Conservation (phyloP, 306 rosid species). For the Cajanus cajan region DNA sequence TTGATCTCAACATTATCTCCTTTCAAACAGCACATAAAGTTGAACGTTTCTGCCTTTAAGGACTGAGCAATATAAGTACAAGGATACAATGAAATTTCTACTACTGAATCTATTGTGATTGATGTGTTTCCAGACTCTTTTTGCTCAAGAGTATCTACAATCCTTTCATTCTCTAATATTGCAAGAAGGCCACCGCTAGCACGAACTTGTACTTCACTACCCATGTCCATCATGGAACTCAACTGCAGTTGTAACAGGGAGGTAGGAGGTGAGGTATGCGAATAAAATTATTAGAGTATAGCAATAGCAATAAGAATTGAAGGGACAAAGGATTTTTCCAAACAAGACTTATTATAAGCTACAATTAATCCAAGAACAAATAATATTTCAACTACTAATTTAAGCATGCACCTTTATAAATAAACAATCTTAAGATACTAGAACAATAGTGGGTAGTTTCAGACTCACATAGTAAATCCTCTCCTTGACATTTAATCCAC, state of each 20-base stretch:
- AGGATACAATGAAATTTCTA: slow-evolving; percentile 89
- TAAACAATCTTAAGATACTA: slow-evolving; percentile 11
- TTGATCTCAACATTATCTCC: slow-evolving; percentile 8
- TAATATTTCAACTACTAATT: neutral
- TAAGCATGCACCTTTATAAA: slow-evolving; percentile 8
- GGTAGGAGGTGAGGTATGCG: neutral
- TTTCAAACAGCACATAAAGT: slow-evolving; percentile 19
- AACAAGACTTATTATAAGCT: slow-evolving; percentile 11
- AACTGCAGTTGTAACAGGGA: slow-evolving; percentile 49
- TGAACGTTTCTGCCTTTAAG: slow-evolving; percentile 24
- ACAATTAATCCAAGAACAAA: slow-evolving; percentile 11
- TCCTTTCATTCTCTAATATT: slow-evolving; percentile 86
- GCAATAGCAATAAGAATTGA: neutral
- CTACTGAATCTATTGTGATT: slow-evolving; percentile 72
- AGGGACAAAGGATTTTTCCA: slow-evolving; percentile 8
- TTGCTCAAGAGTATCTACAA: slow-evolving; percentile 82
- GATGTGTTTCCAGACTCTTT: slow-evolving; percentile 75
- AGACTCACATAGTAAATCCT: slow-evolving; percentile 82
- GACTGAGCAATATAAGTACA: slow-evolving; percentile 22
- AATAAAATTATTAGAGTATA: slow-evolving; percentile 17
- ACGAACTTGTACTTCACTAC: slow-evolving; percentile 93
- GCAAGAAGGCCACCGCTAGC: slow-evolving; percentile 98
- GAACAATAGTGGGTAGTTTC: slow-evolving; percentile 11
- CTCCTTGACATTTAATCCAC: slow-evolving; percentile 81
- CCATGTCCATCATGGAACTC: slow-evolving; percentile 97